phyloP scores from a whole-genome alignment of 805 yeast species.

The Jamesozyma piceae region DNA sequence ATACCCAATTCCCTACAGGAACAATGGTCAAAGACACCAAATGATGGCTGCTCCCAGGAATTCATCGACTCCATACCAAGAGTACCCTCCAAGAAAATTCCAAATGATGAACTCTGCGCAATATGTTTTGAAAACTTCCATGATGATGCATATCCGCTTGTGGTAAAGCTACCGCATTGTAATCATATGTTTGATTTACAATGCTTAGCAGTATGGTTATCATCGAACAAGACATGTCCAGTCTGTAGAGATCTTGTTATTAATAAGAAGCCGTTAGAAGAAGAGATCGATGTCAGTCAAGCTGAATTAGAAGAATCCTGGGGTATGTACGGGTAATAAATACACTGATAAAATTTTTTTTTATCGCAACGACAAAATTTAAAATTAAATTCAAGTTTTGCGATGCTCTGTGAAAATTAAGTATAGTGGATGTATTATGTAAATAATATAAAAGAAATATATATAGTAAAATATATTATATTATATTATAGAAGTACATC shows the following conservation, averaged over 20 bases:
- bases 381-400: too few species aligned
- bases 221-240: conserved; percentile 69
- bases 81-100: conserved; percentile 39
- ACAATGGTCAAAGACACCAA: conserved; percentile 23
- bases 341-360: conserved; percentile 4
- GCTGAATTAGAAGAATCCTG: conserved; percentile 62
- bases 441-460: too few species aligned
- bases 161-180: conserved; percentile 70
- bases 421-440: too few species aligned
- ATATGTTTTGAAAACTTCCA: conserved; percentile 70
- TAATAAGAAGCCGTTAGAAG: conserved; percentile 30
- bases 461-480: too few species aligned
- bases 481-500: not conserved
- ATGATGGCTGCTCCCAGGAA: conserved; percentile 53
- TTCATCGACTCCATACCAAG: conserved; percentile 73
- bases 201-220: conserved; percentile 85
- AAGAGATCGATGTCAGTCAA: conserved; percentile 35
- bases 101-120: conserved; percentile 58
- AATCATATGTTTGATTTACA: conserved; percentile 79
- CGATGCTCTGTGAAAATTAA: too few species aligned
- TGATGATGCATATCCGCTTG: conserved; percentile 68
- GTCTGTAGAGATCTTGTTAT: conserved; percentile 69
- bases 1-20: conserved; percentile 22
- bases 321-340: conserved; percentile 75
- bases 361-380: too few species aligned